Evolutionary conservation across 306 rosid species (phyloP), one percentile per base, ranked within the genome.

Genomic region (Glycine latifolia): DNA sequence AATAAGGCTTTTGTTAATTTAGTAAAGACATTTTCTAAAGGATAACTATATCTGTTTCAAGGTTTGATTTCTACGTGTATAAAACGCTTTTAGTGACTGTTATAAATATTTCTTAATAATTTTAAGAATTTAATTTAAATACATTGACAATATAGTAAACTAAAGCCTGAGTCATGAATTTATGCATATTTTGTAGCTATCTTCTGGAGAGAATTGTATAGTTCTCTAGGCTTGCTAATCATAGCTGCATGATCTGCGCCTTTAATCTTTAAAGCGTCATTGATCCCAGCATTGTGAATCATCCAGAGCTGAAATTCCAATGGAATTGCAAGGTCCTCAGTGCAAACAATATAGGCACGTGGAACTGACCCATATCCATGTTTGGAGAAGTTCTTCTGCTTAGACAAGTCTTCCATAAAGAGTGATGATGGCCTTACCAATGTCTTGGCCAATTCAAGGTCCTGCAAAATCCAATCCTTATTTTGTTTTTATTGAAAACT

Each of bases 181-280:
- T 26, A 26, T 26, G 31, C 61, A 5, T 83, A 82, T 75, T 83
- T 83, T 26, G 8, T 10, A 2, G 90, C 91, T 7, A 87, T 90
- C 33, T 86, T 72, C 6, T 84, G 53, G 37, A 94, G 90, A 74
- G 71, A 81, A 74, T 62, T 54, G 8, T 63, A 77, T 2, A 89
- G 52, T 75, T 87, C 61, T 37, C 46, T 66, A 39, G 92, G 88
- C 73, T 43, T 82, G 56, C 66, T 60, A 50, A 82, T 11, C 90
- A 89, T 87, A 39, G 83, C 4, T 90, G 85, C 85, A 35, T 89
- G 90, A 80, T 89, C 85, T 33, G 89, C 77, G 2, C 83, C 97
- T n/a, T 83, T 73, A 73, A 91, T 88, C 84, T 90, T 87, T 70
- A 78, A 7, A 49, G 86, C 86, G 3, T 94, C 79, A 59, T 77